Evolutionary conservation across 1,284 basidiomycete species (phyloP).

Genomic region (Cryptococcus amylolentus): DNA sequence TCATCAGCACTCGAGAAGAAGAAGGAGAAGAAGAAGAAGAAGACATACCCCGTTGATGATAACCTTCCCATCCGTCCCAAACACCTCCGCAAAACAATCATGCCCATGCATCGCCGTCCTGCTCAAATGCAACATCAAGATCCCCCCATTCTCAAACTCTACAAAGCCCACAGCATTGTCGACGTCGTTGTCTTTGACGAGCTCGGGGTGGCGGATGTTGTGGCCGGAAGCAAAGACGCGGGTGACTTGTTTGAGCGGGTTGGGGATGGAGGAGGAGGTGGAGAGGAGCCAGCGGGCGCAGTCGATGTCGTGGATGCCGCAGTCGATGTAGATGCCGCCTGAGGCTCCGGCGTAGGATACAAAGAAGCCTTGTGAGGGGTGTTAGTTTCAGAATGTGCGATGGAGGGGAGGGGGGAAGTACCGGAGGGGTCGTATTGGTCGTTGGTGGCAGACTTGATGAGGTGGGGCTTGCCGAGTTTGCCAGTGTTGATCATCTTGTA

Average conservation of each 20-base stretch:
- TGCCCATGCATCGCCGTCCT: slow-evolving; percentile 32
- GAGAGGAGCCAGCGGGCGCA: slow-evolving; percentile 24
- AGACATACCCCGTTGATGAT: slow-evolving; percentile 29
- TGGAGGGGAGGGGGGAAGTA: not conserved
- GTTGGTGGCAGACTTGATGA: slow-evolving; percentile 29
- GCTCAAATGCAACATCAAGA: slow-evolving; percentile 22
- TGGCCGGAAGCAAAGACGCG: slow-evolving; percentile 27
- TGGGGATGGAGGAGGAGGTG: slow-evolving; percentile 11
- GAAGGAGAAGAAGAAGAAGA: not conserved
- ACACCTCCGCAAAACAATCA: slow-evolving; percentile 29
- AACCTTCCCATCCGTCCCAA: slow-evolving; percentile 28
- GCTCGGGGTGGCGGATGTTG: slow-evolving; percentile 30
- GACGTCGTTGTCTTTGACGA: slow-evolving; percentile 23
- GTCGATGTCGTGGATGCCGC: slow-evolving; percentile 41
- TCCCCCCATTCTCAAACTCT: slow-evolving; percentile 19
- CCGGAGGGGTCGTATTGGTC: slow-evolving; percentile 31
- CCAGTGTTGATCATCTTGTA: slow-evolving; percentile 19
- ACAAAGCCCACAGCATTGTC: slow-evolving; percentile 32
- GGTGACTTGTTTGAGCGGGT: slow-evolving; percentile 21
- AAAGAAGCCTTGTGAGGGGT: slow-evolving; percentile 27
- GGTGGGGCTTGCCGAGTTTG: slow-evolving; percentile 21
- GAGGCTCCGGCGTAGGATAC: slow-evolving; percentile 27
- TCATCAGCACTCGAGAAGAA: not conserved
- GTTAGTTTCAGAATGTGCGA: no score
- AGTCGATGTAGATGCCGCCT: slow-evolving; percentile 38